These are phyloP conservation scores for Cordyceps cicadae DNA, from an alignment of 2,329 filamentous ascomycete species.

Conservation along the genomic window DNA sequence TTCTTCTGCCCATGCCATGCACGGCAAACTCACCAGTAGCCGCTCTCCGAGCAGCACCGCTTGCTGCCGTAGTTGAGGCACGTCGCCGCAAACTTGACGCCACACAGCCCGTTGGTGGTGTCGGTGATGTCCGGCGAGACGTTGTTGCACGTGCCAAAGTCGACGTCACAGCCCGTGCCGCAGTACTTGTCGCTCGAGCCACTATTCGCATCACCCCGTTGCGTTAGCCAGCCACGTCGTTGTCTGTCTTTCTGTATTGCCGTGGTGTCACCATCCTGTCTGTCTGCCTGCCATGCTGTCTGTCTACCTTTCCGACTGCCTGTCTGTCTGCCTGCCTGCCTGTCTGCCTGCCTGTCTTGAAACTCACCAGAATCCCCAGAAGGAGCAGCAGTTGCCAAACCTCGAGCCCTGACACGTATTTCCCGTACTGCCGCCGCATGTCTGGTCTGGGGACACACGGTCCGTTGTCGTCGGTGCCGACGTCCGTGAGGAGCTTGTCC, in stretches of 20 bases:
- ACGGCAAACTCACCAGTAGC: slow-evolving; percentile 25
- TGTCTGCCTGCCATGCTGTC: no score
- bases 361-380: slow-evolving; percentile 32
- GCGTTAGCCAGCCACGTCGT: background rate
- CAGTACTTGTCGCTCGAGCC: slow-evolving; percentile 26
- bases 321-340: background rate
- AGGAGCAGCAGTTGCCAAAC: slow-evolving; percentile 33
- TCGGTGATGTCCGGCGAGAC: slow-evolving; percentile 17
- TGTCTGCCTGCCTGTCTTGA: no score
- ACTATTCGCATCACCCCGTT: slow-evolving; percentile 14
- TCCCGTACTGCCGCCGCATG: slow-evolving; percentile 27
- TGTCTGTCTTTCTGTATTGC: no score
- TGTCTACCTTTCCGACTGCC: no score
- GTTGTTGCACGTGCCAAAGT: slow-evolving; percentile 27
- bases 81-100: slow-evolving; percentile 22
- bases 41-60: slow-evolving; percentile 29
- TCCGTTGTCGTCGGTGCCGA: slow-evolving; percentile 16
- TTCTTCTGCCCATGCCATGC: background rate
- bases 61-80: slow-evolving; percentile 25
- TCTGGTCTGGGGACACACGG: slow-evolving; percentile 26
- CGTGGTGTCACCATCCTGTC: no score
- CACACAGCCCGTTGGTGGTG: slow-evolving; percentile 31
- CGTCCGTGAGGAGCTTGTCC: slow-evolving; percentile 13
- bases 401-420: slow-evolving; percentile 29
- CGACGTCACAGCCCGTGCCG: slow-evolving; percentile 29